A percentile compares a stretch with the other conserved stretches of the same genome.
Evolutionary conservation across 192 early-diverging fungal genomes (phyloP).

Genomic region (Entophlyctis helioformis): DNA sequence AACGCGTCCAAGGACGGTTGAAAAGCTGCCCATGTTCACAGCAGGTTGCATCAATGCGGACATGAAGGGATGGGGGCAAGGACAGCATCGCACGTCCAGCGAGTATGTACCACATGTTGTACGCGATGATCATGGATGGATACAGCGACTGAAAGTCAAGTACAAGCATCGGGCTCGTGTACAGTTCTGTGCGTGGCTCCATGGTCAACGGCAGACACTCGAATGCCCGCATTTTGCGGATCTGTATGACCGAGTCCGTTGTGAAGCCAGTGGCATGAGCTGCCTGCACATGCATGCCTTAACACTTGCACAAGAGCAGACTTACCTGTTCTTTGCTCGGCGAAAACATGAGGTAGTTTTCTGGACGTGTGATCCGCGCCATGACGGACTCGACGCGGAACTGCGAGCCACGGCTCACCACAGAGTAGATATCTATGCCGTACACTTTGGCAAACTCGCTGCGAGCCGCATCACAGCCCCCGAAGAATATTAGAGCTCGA

Average conservation of each 20-base stretch:
- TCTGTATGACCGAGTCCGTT: background rate
- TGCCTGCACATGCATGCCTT: background rate
- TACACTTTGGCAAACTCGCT: slow-evolving; percentile 83
- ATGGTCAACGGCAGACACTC: slow-evolving; percentile 83
- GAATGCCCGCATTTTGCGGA: slow-evolving; percentile 39
- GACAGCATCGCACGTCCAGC: no score
- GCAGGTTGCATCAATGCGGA: background rate
- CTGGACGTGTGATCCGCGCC: slow-evolving; percentile 38
- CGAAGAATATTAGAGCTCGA: no score
- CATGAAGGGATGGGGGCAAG: no score
- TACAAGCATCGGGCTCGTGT: slow-evolving; percentile 73
- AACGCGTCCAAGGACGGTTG: slow-evolving; percentile 68
- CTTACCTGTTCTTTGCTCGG: slow-evolving; percentile 60
- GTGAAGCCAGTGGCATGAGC: background rate
- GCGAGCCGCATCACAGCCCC: no score
- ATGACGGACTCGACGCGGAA: slow-evolving; percentile 79
- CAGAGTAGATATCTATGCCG: slow-evolving; percentile 80
- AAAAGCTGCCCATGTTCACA: slow-evolving; percentile 37
- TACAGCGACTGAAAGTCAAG: slow-evolving; percentile 92
- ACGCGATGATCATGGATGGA: slow-evolving; percentile 92
- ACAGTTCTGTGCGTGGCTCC: slow-evolving; percentile 77
- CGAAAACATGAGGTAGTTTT: slow-evolving; percentile 69
- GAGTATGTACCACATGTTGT: slow-evolving; percentile 68
- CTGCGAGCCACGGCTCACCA: slow-evolving; percentile 82
- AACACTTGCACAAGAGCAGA: background rate